Evolutionary conservation across 495 filamentous ascomycete genomes (phyloP), one percentile per base, ranked within the genome.

Genomic region (Friedmanniomyces simplex): DNA sequence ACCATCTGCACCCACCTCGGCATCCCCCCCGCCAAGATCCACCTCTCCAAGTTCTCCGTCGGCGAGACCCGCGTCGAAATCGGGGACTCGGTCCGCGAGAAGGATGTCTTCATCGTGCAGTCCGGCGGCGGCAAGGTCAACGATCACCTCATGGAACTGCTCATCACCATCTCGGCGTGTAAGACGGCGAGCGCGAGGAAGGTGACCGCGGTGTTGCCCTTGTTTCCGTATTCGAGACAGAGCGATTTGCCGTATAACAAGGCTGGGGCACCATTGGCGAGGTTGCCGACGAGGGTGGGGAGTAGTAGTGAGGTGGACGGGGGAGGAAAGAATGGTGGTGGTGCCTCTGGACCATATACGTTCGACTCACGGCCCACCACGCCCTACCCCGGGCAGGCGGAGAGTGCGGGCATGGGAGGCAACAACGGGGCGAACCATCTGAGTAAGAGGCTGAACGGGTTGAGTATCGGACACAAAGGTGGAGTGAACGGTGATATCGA

Each of bases 21-120:
- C 56, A 82, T 98, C 54, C 86, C 91, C 1, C 78, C 82, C 1
- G 87, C 88, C 30, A 85, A 87, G 61, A 85, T 89, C 55, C 79
- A 91, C 54, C 79, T 97, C 52, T 82, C 78, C 61, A 96, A 96
- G 74, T 98, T 98, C 72, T 83, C 86, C 16, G 88, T 91, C 52
- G 93, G 93, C 46, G 94, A 97, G 71, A 96, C 87, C 57, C 83
- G 94, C 32, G 89, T 95, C 57, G 93, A 97, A 72, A 93, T 98
- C 63, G 76, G 87, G 66, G 93, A 97, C 73, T 94, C 88, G 22
- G 91, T 98, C 41, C 87, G 93, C 63, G 94, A 85, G 56, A 98
- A 98, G 70, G 93, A 97, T 78, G 91, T 98, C 66, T 96, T 94
- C 72, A 94, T 96, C 69, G 87, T 97, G 62, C 90, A 97, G 70